phyloP scores from a whole-genome alignment of 148 eudicot genomes.

The Rhododendron henanense region DNA sequence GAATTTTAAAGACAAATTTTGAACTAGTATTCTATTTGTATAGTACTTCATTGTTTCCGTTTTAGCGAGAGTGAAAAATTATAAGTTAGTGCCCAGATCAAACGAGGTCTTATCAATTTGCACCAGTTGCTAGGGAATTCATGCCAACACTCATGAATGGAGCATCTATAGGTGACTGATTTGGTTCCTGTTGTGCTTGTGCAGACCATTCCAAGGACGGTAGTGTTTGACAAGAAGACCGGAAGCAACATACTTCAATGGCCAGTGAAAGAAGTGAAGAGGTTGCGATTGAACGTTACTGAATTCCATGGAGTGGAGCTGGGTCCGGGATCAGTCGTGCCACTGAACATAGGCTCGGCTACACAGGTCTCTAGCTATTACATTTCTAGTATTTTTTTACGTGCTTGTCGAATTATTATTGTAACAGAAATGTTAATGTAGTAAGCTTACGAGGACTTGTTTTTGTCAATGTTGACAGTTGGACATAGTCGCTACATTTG shows the following conservation, averaged over 20 bases:
- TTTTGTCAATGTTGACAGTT: constrained; percentile 28
- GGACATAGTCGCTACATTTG: constrained; percentile 70
- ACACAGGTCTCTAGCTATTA: constrained; percentile 45
- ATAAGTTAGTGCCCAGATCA: not conserved
- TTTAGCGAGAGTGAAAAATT: not conserved
- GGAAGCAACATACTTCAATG: constrained; percentile 72
- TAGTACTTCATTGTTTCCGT: not conserved
- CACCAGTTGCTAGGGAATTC: not conserved
- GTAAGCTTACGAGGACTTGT: not conserved
- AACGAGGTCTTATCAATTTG: not conserved
- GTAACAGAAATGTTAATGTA: not conserved
- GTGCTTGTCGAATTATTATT: not conserved
- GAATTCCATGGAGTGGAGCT: constrained; percentile 33
- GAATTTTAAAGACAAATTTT: not conserved
- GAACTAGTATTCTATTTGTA: not conserved
- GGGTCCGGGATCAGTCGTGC: constrained; percentile 57
- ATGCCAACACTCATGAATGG: not conserved
- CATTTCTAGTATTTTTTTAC: not conserved
- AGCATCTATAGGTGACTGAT: not conserved
- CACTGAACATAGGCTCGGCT: constrained; percentile 54
- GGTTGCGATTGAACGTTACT: constrained; percentile 39
- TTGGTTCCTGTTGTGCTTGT: not conserved
- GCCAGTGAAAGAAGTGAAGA: constrained; percentile 77
- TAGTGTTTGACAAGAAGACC: constrained; percentile 67
- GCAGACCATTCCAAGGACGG: constrained; percentile 74